These are phyloP conservation scores for Epichloe brachyelytri DNA, from an alignment of 2,329 filamentous ascomycete species.

Conservation along the genomic window DNA sequence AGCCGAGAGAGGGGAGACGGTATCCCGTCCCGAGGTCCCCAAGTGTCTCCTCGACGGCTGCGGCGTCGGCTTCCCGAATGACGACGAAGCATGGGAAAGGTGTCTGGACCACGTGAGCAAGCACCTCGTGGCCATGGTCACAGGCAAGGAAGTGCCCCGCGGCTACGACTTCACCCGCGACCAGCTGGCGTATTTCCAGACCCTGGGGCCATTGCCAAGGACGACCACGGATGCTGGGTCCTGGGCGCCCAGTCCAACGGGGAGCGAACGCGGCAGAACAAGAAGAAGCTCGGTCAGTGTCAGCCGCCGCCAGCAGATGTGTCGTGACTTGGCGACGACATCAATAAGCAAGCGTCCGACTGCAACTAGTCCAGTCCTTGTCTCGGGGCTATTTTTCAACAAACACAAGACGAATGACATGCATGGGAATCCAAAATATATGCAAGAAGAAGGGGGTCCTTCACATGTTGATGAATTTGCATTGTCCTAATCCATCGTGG, in stretches of 20 bases:
- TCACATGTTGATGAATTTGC: too few species aligned
- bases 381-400: too few species aligned
- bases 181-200: neutral
- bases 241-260: conserved; percentile 2
- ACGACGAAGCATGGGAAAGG: conserved; percentile 58
- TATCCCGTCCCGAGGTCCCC: conserved; percentile 43
- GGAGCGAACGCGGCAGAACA: conserved; percentile 3
- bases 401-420: too few species aligned
- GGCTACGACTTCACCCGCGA: neutral
- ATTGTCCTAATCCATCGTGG: too few species aligned
- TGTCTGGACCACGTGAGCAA: conserved; percentile 79
- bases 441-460: too few species aligned
- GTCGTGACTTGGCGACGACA: neutral
- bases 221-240: conserved; percentile 21
- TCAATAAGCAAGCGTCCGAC: neutral
- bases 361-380: neutral
- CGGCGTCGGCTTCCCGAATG: conserved; percentile 39
- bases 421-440: fast-evolving
- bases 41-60: conserved; percentile 53
- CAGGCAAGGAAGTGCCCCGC: neutral
- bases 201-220: conserved; percentile 12
- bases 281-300: neutral
- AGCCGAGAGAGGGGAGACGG: neutral
- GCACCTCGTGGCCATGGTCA: conserved; percentile 48
- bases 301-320: neutral